Percentiles rank a stretch among this genome's conserved stretches.
Conservation (phyloP, 495 filamentous ascomycete genomes). For the Chaetomidium leptoderma region DNA sequence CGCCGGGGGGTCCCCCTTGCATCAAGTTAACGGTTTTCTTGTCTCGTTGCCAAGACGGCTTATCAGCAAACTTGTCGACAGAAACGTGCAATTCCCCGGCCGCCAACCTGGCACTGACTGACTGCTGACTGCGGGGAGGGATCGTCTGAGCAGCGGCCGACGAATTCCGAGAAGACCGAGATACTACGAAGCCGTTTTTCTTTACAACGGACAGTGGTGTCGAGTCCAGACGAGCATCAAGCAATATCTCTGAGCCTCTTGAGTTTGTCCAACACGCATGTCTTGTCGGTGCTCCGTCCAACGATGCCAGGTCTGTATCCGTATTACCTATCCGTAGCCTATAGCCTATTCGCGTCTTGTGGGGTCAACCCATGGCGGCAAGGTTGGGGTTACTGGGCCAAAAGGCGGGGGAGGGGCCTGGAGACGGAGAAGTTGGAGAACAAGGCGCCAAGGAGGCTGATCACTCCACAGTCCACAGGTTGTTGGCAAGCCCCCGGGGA, state of each 20-base stretch:
- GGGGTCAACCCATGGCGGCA: not conserved
- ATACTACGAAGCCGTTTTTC: no score
- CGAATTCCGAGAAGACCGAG: not conserved
- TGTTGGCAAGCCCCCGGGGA: no score
- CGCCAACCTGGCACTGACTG: not conserved
- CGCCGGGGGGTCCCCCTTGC: not conserved
- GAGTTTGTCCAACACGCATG: no score
- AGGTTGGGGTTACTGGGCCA: slow-evolving; percentile 1
- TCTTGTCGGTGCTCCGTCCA: not conserved
- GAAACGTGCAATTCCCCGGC: slow-evolving; percentile 9
- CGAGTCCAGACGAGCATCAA: no score
- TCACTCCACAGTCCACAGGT: no score
- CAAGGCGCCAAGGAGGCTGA: not conserved
- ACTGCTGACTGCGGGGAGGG: not conserved
- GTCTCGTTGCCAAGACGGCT: slow-evolving; percentile 11
- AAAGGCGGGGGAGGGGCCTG: slow-evolving; percentile 8
- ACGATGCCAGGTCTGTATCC: not conserved
- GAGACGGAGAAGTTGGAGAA: not conserved
- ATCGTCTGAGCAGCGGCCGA: not conserved
- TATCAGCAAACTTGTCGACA: not conserved
- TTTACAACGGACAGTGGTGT: no score
- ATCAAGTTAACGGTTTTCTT: slow-evolving; percentile 9
- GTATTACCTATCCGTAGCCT: no score
- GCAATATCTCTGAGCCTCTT: no score
- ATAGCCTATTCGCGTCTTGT: slow-evolving; percentile 16